A percentile compares a stretch with the other conserved stretches of the same genome.
phyloP scores from a whole-genome alignment of 2,329 filamentous ascomycete genomes.

The Fusarium decemcellulare region DNA sequence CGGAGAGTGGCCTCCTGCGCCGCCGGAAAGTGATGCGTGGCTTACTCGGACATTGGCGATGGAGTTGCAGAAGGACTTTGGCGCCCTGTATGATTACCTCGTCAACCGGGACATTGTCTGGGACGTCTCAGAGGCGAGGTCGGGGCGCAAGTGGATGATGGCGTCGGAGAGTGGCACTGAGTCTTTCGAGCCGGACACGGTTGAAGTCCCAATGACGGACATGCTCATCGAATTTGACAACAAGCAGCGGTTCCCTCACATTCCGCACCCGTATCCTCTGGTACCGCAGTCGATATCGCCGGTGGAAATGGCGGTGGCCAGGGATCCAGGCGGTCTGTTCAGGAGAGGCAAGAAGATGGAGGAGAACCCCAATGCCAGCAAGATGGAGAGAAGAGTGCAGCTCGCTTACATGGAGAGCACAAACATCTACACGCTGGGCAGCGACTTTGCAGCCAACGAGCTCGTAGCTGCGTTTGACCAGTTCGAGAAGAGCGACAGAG shows the following conservation, averaged over 20 bases:
- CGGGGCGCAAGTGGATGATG: slow-evolving; percentile 76
- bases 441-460: slow-evolving; percentile 63
- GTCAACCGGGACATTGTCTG: slow-evolving; percentile 77
- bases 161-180: slow-evolving; percentile 61
- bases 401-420: slow-evolving; percentile 73
- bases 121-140: slow-evolving; percentile 73
- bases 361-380: slow-evolving; percentile 38
- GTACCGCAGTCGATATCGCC: slow-evolving; percentile 68
- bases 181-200: slow-evolving; percentile 64
- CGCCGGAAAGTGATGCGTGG: slow-evolving; percentile 66
- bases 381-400: slow-evolving; percentile 65
- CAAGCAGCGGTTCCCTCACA: slow-evolving; percentile 72
- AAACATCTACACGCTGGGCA: slow-evolving; percentile 70
- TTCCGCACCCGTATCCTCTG: slow-evolving; percentile 77
- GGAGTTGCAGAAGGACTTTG: slow-evolving; percentile 75
- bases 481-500: slow-evolving; percentile 69
- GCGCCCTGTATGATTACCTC: slow-evolving; percentile 78
- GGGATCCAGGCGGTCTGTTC: slow-evolving; percentile 43
- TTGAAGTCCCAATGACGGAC: slow-evolving; percentile 75
- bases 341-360: slow-evolving; percentile 50
- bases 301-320: slow-evolving; percentile 6
- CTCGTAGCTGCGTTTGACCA: slow-evolving; percentile 69
- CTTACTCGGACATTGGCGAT: slow-evolving; percentile 71
- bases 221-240: slow-evolving; percentile 77
- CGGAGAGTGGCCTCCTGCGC: slow-evolving; percentile 76